Conservation (phyloP, 1,284 basidiomycete species). For the Moesziomyces sp. region DNA sequence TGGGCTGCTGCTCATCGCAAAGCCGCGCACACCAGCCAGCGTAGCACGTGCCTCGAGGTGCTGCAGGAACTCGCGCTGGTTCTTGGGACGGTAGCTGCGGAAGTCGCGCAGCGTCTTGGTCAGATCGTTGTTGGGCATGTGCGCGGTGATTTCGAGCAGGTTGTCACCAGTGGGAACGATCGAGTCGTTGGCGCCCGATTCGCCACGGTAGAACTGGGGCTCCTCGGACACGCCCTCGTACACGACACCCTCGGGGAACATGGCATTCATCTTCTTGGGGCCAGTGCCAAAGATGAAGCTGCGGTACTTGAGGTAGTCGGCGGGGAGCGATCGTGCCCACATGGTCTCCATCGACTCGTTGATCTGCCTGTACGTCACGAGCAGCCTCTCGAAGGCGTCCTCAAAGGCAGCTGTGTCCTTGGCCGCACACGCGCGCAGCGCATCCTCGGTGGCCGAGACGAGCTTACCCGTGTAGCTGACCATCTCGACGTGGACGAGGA, state of each 20-base stretch:
- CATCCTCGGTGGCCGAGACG: conserved; percentile 55
- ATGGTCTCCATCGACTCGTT: conserved; percentile 64
- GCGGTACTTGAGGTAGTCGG: conserved; percentile 63
- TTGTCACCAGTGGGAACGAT: conserved; percentile 62
- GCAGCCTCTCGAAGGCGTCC: conserved; percentile 41
- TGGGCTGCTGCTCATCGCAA: conserved; percentile 40
- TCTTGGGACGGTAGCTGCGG: conserved; percentile 59
- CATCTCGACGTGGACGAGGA: conserved; percentile 62
- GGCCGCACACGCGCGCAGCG: conserved; percentile 43
- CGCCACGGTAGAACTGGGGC: conserved; percentile 57
- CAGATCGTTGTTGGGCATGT: conserved; percentile 62
- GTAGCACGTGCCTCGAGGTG: conserved; percentile 56
- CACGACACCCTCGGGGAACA: conserved; percentile 64
- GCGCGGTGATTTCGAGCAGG: conserved; percentile 62
- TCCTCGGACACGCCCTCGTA: conserved; percentile 58
- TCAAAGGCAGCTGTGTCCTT: conserved; percentile 50
- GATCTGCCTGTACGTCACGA: conserved; percentile 56
- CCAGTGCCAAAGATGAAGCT: conserved; percentile 65
- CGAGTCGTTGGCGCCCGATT: conserved; percentile 57
- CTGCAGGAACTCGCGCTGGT: conserved; percentile 55
- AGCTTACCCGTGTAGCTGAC: conserved; percentile 57
- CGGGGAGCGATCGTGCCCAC: conserved; percentile 53
- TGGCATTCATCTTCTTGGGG: conserved; percentile 59
- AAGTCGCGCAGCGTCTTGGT: conserved; percentile 64
- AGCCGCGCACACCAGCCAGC: conserved; percentile 34